phyloP scores from a whole-genome alignment of 257 asterid species.

The Orobanche coerulescens region DNA sequence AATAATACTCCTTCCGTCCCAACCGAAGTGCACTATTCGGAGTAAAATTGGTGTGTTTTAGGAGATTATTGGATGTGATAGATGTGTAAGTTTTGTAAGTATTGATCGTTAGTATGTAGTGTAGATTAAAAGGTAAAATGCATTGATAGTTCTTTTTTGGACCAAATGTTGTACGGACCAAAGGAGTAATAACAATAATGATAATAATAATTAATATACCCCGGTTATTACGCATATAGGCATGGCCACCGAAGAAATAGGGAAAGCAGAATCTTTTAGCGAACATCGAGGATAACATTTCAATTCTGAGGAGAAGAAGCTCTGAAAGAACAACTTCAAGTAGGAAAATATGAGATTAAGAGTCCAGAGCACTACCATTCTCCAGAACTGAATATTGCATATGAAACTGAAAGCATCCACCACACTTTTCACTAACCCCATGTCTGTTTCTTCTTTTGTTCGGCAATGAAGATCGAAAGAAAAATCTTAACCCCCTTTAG shows the following conservation, averaged over 20 bases:
- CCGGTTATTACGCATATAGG: conserved; percentile 83
- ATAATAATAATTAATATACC: conserved; percentile 32
- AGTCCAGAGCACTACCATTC: conserved; percentile 74
- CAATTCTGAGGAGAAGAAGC: conserved; percentile 19
- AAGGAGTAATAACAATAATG: no score
- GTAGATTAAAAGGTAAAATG: no score
- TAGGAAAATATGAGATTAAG: conserved; percentile 43
- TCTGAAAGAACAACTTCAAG: conserved; percentile 33
- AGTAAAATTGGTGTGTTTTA: no score
- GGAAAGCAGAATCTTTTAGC: conserved; percentile 15
- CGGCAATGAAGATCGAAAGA: background rate
- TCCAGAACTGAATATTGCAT: conserved; percentile 49
- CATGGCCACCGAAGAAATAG: conserved; percentile 16
- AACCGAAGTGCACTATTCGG: no score
- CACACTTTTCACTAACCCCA: conserved; percentile 27
- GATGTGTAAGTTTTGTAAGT: no score
- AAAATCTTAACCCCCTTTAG: no score
- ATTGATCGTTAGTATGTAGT: no score
- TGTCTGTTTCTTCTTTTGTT: background rate
- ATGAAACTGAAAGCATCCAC: conserved; percentile 33
- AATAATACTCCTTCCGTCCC: no score
- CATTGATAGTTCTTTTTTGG: no score
- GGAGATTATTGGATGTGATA: no score
- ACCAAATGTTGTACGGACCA: no score
- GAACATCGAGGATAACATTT: conserved; percentile 26